Evolutionary conservation across 139 green algal species (phyloP), one percentile per base, ranked within the genome.

Genomic region (Asterochloris sp.): DNA sequence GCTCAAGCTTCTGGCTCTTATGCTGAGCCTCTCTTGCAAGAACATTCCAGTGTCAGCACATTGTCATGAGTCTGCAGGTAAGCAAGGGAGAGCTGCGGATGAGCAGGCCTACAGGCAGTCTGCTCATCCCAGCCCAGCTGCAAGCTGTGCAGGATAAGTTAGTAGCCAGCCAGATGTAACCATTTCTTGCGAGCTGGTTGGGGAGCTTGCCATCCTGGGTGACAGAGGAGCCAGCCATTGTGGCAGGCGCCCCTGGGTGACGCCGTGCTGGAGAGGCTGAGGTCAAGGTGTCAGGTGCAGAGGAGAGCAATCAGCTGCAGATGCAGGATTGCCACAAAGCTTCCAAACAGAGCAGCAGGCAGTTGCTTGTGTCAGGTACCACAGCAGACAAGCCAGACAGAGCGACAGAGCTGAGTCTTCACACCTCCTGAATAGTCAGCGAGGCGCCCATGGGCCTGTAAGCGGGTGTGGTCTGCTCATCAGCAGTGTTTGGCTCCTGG

Each of bases 101-200:
- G 2, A 19, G 63, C 64, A 63, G 38, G 38, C 38, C 38, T 6
- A 54, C 6, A 54, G 74, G 96, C 94, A 19, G 96, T 78, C 38
- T 84, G 38, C 38, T 54, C 4, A 6, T 54, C 6, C 38, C 38
- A 54, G 38, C 4, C 38, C 38, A 54, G 38, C 38, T 54, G 38
- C 38, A 54, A 6, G 38, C 38, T 10, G 4, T 10, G 38, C 38
- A 54, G 38, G 38, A 54, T n/a, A n/a, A n/a, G n/a, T n/a, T n/a
- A n/a, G n/a, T n/a, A n/a, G n/a, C n/a, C n/a, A n/a, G n/a, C n/a
- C 38, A 54, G 38, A 10, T 54, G 38, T 54, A 54, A 6, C 38
- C 38, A 54, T 54, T 2, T 2, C 6, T 54, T 2, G 38, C 38
- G 38, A 54, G 38, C 38, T 54, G 6, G 38, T 54, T 54, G 38